Evolutionary conservation across 2,329 filamentous ascomycete species (phyloP).

Genomic region (Proliferodiscus dingleyae): DNA sequence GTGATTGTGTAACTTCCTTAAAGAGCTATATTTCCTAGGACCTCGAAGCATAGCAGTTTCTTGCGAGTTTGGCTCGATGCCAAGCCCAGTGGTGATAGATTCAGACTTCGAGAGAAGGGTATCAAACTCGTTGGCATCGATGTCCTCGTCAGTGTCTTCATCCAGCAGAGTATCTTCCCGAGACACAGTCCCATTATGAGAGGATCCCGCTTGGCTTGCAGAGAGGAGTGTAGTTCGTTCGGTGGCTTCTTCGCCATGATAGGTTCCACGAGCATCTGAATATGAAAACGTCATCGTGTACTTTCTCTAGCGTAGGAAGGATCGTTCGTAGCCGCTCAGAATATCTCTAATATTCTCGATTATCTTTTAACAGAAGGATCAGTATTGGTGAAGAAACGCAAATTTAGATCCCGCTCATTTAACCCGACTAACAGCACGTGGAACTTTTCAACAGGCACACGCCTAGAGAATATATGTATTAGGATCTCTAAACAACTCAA

Average conservation of each 20-base stretch:
- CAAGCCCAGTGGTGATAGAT: conserved; percentile 25
- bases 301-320: too few relatives aligned
- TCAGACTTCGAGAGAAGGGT: conserved; percentile 25
- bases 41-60: conserved; percentile 29
- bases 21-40: conserved; percentile 22
- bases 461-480: too few relatives aligned
- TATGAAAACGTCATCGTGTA: neutral
- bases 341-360: too few relatives aligned
- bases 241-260: neutral
- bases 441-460: too few relatives aligned
- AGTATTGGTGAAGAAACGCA: too few relatives aligned
- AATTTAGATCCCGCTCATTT: too few relatives aligned
- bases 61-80: conserved; percentile 28
- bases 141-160: conserved; percentile 36
- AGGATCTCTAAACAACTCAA: too few relatives aligned
- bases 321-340: too few relatives aligned
- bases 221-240: conserved; percentile 19
- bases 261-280: neutral
- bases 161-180: conserved; percentile 12
- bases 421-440: too few relatives aligned
- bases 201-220: neutral
- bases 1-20: conserved; percentile 9
- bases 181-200: conserved; percentile 5
- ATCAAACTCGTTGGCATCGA: conserved; percentile 30
- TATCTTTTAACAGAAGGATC: too few relatives aligned